Percentiles rank a stretch among this genome's conserved stretches.
These are phyloP conservation scores for Ophiorrhiza pumila DNA, from an alignment of 257 asterid genomes.

Conservation along the genomic window DNA sequence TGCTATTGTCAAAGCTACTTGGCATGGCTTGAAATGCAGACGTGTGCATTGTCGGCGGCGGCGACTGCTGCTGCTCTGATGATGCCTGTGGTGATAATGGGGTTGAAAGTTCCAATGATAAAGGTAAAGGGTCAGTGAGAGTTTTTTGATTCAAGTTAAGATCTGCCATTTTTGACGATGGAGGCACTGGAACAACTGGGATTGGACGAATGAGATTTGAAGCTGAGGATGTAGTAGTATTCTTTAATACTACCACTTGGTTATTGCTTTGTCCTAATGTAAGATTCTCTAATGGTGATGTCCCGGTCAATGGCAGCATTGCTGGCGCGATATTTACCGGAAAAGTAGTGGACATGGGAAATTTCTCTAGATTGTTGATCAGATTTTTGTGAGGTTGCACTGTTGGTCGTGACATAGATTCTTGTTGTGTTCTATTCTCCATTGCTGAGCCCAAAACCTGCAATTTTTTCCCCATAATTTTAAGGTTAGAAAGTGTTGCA, in stretches of 20 bases:
- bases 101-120: slow-evolving; percentile 56
- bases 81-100: slow-evolving; percentile 31
- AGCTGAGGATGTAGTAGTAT: slow-evolving; percentile 19
- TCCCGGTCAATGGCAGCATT: slow-evolving; percentile 25
- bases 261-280: slow-evolving; percentile 36
- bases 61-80: slow-evolving; percentile 32
- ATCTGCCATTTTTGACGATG: slow-evolving; percentile 74
- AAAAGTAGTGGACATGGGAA: slow-evolving; percentile 32
- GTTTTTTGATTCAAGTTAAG: slow-evolving; percentile 54
- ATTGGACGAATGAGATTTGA: slow-evolving; percentile 54
- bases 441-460: slow-evolving; percentile 46
- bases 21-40: slow-evolving; percentile 63
- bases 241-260: background rate
- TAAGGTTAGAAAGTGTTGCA: background rate
- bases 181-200: slow-evolving; percentile 69
- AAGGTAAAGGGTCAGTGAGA: slow-evolving; percentile 32
- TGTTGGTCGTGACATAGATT: slow-evolving; percentile 30
- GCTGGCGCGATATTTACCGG: slow-evolving; percentile 34
- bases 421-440: slow-evolving; percentile 50
- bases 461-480: background rate
- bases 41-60: slow-evolving; percentile 39
- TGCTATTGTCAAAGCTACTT: slow-evolving; percentile 54
- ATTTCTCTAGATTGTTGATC: slow-evolving; percentile 33
- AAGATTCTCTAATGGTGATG: slow-evolving; percentile 29
- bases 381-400: slow-evolving; percentile 31